Evolutionary conservation across 257 asterid species (phyloP), one percentile per base, ranked within the genome.

Genomic region (Penstemon davidsonii): DNA sequence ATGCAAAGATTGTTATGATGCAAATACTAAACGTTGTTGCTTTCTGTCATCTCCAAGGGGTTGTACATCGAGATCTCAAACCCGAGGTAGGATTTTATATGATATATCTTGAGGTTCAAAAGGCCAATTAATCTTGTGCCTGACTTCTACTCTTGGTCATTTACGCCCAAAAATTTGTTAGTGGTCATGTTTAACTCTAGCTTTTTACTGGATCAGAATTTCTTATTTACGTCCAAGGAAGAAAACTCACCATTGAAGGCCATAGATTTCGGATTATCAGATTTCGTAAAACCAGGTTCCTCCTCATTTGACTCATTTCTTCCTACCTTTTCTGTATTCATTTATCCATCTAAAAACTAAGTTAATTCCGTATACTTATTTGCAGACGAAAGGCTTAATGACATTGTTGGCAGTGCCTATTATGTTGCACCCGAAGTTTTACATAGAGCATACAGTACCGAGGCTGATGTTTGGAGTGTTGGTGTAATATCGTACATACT

Each of bases 371-470:
- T 65, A 37, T 11, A 3, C 38, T 75, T 37, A 25, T 69, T 69
- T 78, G 62, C 89, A 92, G 96, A 88, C 64, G 98, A 89, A 82
- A 88, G 87, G 87, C 97, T 89, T 18, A 89, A 92, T 62, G 98
- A 92, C 77, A 87, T 92, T 8, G 98, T 92, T 44, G 98, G 98
- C 59, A 92, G 98, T 73, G 98, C 98, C 53, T 92, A 92, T 77
- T 92, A 92, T 63, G 98, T 92, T 42, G 98, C 98, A n/a, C 98
- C 98, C 3, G 98, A 92, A 80, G 98, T 92, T 69, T 72, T 92
- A 47, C 97, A 92, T 45, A 79, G 98, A 73, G 89, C 96, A 49
- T 92, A 92, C 76, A 85, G 87, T 62, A 86, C 95, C 0, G 97
- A 92, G 83, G 98, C 97, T 64, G 98, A 92, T 80, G 95, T 92